These are phyloP conservation scores for Thelonectria rubi DNA, from an alignment of 2,329 filamentous ascomycete species.

Conservation along the genomic window DNA sequence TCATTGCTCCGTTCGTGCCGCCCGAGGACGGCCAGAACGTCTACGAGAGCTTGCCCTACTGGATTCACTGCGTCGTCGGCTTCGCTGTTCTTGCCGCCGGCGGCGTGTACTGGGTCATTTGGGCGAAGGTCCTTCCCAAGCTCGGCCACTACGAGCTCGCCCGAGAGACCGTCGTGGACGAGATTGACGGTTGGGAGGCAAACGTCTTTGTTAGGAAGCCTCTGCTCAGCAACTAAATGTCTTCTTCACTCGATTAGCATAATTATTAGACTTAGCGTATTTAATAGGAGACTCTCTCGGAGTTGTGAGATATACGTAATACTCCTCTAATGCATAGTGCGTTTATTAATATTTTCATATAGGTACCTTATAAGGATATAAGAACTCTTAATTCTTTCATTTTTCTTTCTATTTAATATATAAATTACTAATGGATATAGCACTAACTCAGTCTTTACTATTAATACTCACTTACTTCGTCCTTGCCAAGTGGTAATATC, in stretches of 20 bases:
- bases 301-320: background rate
- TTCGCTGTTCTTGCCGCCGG: slow-evolving; percentile 63
- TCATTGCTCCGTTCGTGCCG: slow-evolving; percentile 67
- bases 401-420: too few relatives aligned
- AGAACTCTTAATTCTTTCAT: too few relatives aligned
- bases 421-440: too few relatives aligned
- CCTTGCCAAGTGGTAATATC: too few relatives aligned
- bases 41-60: slow-evolving; percentile 65
- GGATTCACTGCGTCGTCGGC: slow-evolving; percentile 65
- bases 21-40: slow-evolving; percentile 61
- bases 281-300: background rate
- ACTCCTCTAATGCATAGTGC: too few relatives aligned
- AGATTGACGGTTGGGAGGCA: slow-evolving; percentile 70
- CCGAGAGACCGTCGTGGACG: slow-evolving; percentile 62
- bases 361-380: too few relatives aligned
- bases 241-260: background rate
- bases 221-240: background rate
- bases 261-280: background rate
- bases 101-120: slow-evolving; percentile 65
- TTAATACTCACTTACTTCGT: too few relatives aligned
- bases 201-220: slow-evolving; percentile 61
- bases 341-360: too few relatives aligned
- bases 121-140: slow-evolving; percentile 62
- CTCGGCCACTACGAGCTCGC: slow-evolving; percentile 65
- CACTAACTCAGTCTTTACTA: too few relatives aligned